These are phyloP conservation scores for Oidiodendron maius DNA, from an alignment of 495 filamentous ascomycete genomes.

Conservation along the genomic window DNA sequence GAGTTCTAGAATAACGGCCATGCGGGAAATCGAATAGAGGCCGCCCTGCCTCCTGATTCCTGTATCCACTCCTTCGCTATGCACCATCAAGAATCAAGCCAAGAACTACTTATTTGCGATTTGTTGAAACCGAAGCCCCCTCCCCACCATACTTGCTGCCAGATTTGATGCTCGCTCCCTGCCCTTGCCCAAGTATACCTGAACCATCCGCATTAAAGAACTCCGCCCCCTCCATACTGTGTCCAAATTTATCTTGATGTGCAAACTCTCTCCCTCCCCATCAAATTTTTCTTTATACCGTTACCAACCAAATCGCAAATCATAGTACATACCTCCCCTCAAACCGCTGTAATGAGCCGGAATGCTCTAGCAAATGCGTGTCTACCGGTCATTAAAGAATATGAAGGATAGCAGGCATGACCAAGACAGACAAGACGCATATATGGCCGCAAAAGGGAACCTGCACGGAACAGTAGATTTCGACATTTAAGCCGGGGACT, in stretches of 20 bases:
- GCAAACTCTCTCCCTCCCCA: slow-evolving; percentile 1
- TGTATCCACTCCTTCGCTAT: slow-evolving; percentile 45
- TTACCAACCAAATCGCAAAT: slow-evolving; percentile 9
- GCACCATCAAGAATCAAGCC: slow-evolving; percentile 36
- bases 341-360: slow-evolving; percentile 21
- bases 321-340: slow-evolving; percentile 12
- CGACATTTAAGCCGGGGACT: slow-evolving; percentile 51
- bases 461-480: slow-evolving; percentile 8
- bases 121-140: slow-evolving; percentile 4
- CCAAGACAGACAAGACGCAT: slow-evolving; percentile 20
- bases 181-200: slow-evolving; percentile 1
- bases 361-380: slow-evolving; percentile 13
- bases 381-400: slow-evolving; percentile 25
- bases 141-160: slow-evolving; percentile 3
- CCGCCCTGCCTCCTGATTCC: slow-evolving; percentile 54
- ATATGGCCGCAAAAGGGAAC: slow-evolving; percentile 21
- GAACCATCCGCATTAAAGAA: slow-evolving; percentile 14
- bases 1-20: slow-evolving; percentile 31
- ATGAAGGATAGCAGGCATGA: slow-evolving; percentile 23
- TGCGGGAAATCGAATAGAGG: slow-evolving; percentile 50
- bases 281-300: slow-evolving; percentile 15
- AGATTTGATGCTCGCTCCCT: neutral
- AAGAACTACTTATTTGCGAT: slow-evolving; percentile 8
- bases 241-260: slow-evolving; percentile 2
- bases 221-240: slow-evolving; percentile 7